Evolutionary conservation across 2,329 filamentous ascomycete genomes (phyloP).

Genomic region (Penicillium sp.): DNA sequence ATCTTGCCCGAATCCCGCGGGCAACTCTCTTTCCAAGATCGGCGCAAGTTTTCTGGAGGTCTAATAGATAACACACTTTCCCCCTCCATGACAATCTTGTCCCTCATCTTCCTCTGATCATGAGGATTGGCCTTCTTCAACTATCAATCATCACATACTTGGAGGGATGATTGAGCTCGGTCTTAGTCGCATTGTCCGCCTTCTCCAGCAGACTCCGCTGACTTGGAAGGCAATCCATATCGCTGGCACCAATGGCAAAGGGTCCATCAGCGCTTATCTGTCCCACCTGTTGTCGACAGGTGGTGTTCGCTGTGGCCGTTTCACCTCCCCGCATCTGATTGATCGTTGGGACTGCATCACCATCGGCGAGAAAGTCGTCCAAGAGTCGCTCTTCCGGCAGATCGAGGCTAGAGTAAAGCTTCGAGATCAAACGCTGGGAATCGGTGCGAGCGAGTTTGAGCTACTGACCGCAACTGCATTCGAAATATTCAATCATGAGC

Average conservation of each 20-base stretch:
- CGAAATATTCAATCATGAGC: conserved; percentile 66
- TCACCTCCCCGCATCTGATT: conserved; percentile 88
- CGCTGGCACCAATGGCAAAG: conserved; percentile 94
- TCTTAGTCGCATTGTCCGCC: conserved; percentile 49
- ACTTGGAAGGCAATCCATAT: conserved; percentile 86
- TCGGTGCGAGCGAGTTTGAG: conserved; percentile 61
- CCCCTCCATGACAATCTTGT: not conserved
- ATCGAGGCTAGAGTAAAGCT: conserved; percentile 55
- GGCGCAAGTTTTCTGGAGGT: too few relatives aligned
- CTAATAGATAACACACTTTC: too few relatives aligned
- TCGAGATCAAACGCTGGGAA: conserved; percentile 43
- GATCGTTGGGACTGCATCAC: conserved; percentile 86
- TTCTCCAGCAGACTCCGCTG: conserved; percentile 46
- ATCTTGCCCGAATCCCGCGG: too few relatives aligned
- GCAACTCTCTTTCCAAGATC: too few relatives aligned
- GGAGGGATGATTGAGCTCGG: conserved; percentile 55
- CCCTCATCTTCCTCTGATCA: not conserved
- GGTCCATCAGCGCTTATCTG: conserved; percentile 80
- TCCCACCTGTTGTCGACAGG: conserved; percentile 64
- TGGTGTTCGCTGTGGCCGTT: conserved; percentile 65
- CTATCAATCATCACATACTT: conserved; percentile 8
- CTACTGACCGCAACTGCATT: conserved; percentile 86
- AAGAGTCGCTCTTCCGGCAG: conserved; percentile 55
- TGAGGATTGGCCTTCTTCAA: not conserved
- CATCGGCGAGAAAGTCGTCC: conserved; percentile 63